A percentile compares a stretch with the other conserved stretches of the same genome.
Conservation (phyloP, 345 rosid genomes). For the Excoecaria cochinchinensis region DNA sequence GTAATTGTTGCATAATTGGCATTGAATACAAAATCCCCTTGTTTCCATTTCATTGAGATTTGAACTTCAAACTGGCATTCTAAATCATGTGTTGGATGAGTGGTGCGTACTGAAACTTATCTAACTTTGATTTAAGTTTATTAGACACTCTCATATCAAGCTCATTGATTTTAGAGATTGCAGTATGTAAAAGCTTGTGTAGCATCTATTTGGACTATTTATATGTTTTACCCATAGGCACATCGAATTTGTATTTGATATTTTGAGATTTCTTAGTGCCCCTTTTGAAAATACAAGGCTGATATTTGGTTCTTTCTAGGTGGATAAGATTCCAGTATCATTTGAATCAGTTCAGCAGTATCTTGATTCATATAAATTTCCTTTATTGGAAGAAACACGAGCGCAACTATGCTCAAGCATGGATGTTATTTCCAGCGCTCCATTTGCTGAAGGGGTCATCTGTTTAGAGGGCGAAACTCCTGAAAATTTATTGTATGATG, state of each 20-base stretch:
- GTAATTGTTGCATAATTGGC: too few relatives aligned
- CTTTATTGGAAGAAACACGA: slow-evolving; percentile 53
- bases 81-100: too few relatives aligned
- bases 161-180: too few relatives aligned
- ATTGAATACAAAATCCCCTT: too few relatives aligned
- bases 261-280: too few relatives aligned
- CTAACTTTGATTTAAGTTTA: too few relatives aligned
- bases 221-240: slow-evolving; percentile 2
- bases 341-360: slow-evolving; percentile 34
- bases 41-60: too few relatives aligned
- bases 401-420: slow-evolving; percentile 33
- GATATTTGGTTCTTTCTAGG: slow-evolving; percentile 20
- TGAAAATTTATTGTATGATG: slow-evolving; percentile 14
- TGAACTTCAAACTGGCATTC: too few relatives aligned
- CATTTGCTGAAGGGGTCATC: slow-evolving; percentile 30
- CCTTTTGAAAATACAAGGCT: too few relatives aligned
- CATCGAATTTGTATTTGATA: not conserved
- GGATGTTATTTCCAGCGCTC: slow-evolving; percentile 32
- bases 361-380: slow-evolving; percentile 30
- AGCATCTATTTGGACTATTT: too few relatives aligned
- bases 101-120: too few relatives aligned
- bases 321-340: slow-evolving; percentile 33
- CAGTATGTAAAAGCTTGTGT: slow-evolving; percentile 8
- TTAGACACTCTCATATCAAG: too few relatives aligned
- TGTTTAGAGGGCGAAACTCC: not conserved